These are phyloP conservation scores for Phaeotremella skinneri DNA, from an alignment of 768 basidiomycete genomes.

Conservation along the genomic window DNA sequence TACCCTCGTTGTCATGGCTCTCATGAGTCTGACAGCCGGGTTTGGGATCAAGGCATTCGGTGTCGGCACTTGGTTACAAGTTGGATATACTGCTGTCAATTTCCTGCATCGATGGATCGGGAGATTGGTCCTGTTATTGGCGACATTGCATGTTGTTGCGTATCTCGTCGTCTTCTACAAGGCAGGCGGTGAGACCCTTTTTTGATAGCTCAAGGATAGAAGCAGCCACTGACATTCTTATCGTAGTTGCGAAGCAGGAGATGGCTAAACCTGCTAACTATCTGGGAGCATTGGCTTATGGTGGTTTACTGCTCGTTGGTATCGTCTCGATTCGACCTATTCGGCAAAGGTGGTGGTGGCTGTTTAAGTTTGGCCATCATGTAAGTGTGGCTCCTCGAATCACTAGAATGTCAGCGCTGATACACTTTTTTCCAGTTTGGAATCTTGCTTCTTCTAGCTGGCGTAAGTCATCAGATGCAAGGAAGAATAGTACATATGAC, in stretches of 20 bases:
- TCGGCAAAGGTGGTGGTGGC: slow-evolving; percentile 24
- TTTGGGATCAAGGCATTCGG: slow-evolving; percentile 28
- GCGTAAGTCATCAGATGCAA: slow-evolving; percentile 10
- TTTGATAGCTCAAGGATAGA: neutral
- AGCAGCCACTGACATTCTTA: neutral
- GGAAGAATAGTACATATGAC: neutral
- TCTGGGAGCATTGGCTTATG: slow-evolving; percentile 20
- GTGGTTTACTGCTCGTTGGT: slow-evolving; percentile 15
- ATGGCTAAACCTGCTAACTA: slow-evolving; percentile 20
- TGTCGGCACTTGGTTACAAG: slow-evolving; percentile 24
- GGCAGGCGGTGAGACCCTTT: slow-evolving; percentile 9
- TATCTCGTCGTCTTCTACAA: slow-evolving; percentile 17
- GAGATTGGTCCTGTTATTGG: slow-evolving; percentile 25
- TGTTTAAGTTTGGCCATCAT: slow-evolving; percentile 37
- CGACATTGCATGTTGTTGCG: slow-evolving; percentile 29
- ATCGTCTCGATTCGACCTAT: slow-evolving; percentile 19
- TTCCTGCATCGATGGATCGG: slow-evolving; percentile 35
- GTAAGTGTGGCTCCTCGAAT: slow-evolving; percentile 14
- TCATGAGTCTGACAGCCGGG: slow-evolving; percentile 23
- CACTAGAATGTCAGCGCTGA: neutral
- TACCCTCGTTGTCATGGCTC: slow-evolving; percentile 26
- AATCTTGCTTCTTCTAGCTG: slow-evolving; percentile 29
- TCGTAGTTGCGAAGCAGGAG: slow-evolving; percentile 17
- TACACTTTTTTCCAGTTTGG: slow-evolving; percentile 31
- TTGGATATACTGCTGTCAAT: slow-evolving; percentile 30